Evolutionary conservation across 2,329 filamentous ascomycete species (phyloP), one percentile per base, ranked within the genome.

Genomic region (Colletotrichum salicis): DNA sequence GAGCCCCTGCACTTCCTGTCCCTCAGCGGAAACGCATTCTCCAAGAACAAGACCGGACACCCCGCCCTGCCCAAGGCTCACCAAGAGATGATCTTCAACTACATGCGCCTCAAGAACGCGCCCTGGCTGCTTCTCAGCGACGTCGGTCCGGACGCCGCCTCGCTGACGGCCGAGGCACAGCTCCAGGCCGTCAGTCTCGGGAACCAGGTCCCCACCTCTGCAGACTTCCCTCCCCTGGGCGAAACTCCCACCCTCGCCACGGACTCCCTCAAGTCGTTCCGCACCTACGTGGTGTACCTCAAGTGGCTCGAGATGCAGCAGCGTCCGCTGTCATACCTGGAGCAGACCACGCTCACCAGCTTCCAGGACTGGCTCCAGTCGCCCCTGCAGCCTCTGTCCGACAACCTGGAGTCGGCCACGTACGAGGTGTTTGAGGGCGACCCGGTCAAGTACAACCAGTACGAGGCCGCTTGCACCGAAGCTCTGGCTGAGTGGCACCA

Each of bases 361-460:
- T 88, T 91, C 89, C 97, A 99, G 78, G 96, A 99, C 81, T 99
- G 96, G 87, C 87, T 99, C 12, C 96, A 99, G 81, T 95, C 95
- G 2, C 96, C 96, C 2, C 86, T 99, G 52, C 97, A 99, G 80
- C 96, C 96, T 0, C 87, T 99, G 15, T 96, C 96, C 0, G 96
- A 99, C 81, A 99, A 99, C 76, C 87, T 99, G 15, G 97, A 99
- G 80, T 97, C 95, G 58, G 93, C 97, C 54, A 99, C 96, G 0
- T 99, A 99, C 81, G 96, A 99, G 80, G 96, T 98, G 2, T 99
- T 99, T 78, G 96, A 99, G 81, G 97, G 97, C 76, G 97, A 99
- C 75, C 96, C 96, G 0, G 93, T 99, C 83, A 99, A 99, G 82
- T 99, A 99, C 80, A 91, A 95, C 74, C 97, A 96, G 87, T 99